These are phyloP conservation scores for Colletotrichum navitas DNA, from an alignment of 2,329 filamentous ascomycete genomes.

Conservation along the genomic window DNA sequence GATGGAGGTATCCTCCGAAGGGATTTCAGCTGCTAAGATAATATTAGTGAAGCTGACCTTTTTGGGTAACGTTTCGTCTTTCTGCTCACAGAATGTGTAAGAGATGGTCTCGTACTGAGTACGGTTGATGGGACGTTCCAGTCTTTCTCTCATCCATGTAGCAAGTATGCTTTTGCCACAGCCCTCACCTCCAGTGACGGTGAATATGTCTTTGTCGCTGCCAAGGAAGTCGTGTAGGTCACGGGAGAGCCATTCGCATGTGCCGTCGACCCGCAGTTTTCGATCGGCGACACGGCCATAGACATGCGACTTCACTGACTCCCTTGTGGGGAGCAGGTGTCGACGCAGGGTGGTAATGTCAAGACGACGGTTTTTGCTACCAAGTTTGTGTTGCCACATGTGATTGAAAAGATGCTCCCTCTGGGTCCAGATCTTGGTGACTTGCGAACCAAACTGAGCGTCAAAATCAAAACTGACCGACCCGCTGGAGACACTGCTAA, in stretches of 20 bases:
- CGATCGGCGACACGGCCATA: constrained; percentile 55
- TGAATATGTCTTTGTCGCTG: constrained; percentile 51
- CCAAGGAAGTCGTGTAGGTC: constrained; percentile 52
- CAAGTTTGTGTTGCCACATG: constrained; percentile 53
- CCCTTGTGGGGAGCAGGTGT: constrained; percentile 47
- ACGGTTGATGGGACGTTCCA: constrained; percentile 54
- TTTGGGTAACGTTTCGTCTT: too few relatives aligned
- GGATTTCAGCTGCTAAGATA: constrained; percentile 47
- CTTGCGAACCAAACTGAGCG: constrained; percentile 51
- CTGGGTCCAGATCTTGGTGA: constrained; percentile 52
- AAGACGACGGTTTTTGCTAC: constrained; percentile 43
- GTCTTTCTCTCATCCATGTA: constrained; percentile 55
- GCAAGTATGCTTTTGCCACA: constrained; percentile 55
- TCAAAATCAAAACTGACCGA: constrained; percentile 53
- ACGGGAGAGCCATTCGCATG: constrained; percentile 55
- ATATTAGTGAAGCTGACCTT: background rate
- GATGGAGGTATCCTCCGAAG: constrained; percentile 48
- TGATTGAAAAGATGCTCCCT: constrained; percentile 51
- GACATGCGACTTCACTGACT: constrained; percentile 47
- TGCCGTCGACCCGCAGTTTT: constrained; percentile 54
- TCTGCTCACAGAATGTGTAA: constrained; percentile 53
- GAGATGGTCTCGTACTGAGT: constrained; percentile 52
- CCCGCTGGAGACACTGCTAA: constrained; percentile 48
- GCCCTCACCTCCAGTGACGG: constrained; percentile 51
- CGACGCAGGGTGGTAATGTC: constrained; percentile 50